Evolutionary conservation across 2,329 filamentous ascomycete species (phyloP), one percentile per base, ranked within the genome.

Genomic region (Mariannaea elegans): DNA sequence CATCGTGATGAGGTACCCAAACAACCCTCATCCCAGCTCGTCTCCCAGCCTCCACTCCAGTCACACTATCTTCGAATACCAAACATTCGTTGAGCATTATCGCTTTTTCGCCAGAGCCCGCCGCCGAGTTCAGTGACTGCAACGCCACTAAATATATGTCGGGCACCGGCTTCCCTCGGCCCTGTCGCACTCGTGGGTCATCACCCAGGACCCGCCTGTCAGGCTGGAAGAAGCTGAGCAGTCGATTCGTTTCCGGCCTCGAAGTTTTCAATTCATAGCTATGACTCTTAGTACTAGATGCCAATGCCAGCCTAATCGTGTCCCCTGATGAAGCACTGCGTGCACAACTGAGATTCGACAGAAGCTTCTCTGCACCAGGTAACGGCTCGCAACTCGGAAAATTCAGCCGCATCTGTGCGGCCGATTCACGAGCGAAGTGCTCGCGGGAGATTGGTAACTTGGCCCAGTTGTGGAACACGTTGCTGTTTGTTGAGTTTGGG

Each of bases 51-150:
- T 93, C 90, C 2, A 91, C 87, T 1, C 90, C 90, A 0, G 87
- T 84, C 13, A 92, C 88, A 44, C 86, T 87, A 68, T 93, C 90
- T 72, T 92, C 90, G 69, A 93, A 92, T 0, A 92, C 90, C 2
- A 93, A 76, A 70, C 90, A 92, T 72, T 93, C 89, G 46, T 82
- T 82, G 0, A 89, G 87, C 65, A 71, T 76, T 53, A 93, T 85
- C 13, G 62, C 34, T 18, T 77, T 69, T 64, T 84, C 80, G 0
- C 77, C 80, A 38, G 80, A 78, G 3, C 78, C 74, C 13, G 88
- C 70, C 3, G 81, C 77, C 19, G 78, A 79, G 72, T 92, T 92
- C 58, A 92, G 82, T 0, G 81, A 84, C 70, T 87, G 79, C 44
- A 93, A 74, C 1, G 90, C 90, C 1, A 92, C 75, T 8, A 91